Conservation (phyloP, 768 basidiomycete species). For the Naganishia onofrii region DNA sequence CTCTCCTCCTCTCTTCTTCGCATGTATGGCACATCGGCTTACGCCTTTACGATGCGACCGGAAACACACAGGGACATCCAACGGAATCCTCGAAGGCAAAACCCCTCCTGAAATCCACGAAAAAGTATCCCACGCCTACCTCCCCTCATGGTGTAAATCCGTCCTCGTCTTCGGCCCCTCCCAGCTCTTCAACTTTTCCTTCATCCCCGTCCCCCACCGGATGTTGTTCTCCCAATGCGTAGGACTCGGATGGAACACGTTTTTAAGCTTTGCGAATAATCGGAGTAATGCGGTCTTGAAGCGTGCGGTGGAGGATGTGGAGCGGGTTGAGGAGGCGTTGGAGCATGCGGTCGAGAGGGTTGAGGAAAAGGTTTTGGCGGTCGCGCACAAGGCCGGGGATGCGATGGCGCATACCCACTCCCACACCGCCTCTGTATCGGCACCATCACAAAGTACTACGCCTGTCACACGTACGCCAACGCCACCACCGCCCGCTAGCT, state of each 20-base stretch:
- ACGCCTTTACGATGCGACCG: no score
- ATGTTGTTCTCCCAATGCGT: conserved; percentile 41
- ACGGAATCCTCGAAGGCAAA: conserved; percentile 46
- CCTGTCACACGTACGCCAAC: not conserved
- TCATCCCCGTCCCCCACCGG: conserved; percentile 45
- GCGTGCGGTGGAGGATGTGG: conserved; percentile 2
- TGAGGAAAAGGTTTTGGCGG: conserved; percentile 11
- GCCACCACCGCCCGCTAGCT: not conserved
- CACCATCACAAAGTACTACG: not conserved
- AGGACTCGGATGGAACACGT: conserved; percentile 48
- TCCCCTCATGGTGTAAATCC: conserved; percentile 23
- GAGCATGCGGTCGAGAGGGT: conserved; percentile 15
- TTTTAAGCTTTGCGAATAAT: conserved; percentile 48
- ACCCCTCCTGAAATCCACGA: conserved; percentile 37
- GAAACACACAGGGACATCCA: conserved; percentile 42
- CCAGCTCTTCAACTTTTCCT: conserved; percentile 47
- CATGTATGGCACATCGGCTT: no score
- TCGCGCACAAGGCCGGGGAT: conserved; percentile 1
- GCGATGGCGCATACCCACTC: no score
- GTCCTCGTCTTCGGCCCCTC: conserved; percentile 36
- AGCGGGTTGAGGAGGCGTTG: conserved; percentile 9
- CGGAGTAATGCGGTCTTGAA: conserved; percentile 3
- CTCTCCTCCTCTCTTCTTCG: not conserved
- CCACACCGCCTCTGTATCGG: not conserved
- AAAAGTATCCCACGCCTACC: conserved; percentile 36